Percentiles rank a stretch among this genome's conserved stretches.
phyloP scores from a whole-genome alignment of 2,329 filamentous ascomycete species.

The Aspergillus caelatus region DNA sequence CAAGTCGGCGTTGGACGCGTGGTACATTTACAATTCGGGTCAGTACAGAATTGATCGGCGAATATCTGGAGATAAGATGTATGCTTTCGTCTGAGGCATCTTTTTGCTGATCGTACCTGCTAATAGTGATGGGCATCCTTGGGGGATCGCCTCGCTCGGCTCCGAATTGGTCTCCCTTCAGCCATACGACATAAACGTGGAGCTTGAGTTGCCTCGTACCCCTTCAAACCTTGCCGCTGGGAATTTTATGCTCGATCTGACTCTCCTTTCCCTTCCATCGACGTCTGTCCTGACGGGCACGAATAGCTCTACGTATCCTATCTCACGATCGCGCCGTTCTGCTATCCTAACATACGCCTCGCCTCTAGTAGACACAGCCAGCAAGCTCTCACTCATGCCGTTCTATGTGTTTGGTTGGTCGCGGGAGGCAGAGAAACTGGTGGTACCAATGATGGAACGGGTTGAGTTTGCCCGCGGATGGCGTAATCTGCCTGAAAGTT shows the following conservation, averaged over 20 bases:
- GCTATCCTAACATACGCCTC: constrained; percentile 80
- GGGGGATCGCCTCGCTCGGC: constrained; percentile 55
- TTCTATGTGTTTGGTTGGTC: constrained; percentile 70
- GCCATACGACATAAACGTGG: constrained; percentile 80
- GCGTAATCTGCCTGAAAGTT: constrained; percentile 55
- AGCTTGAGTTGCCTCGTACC: constrained; percentile 76
- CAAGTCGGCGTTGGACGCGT: constrained; percentile 63
- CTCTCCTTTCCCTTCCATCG: constrained; percentile 60
- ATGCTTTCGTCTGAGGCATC: background rate
- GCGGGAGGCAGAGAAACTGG: constrained; percentile 65
- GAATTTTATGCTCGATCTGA: constrained; percentile 92
- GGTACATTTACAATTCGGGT: constrained; percentile 69
- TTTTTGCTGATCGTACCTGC: constrained; percentile 3
- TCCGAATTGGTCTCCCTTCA: constrained; percentile 69
- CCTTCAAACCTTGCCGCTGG: constrained; percentile 73
- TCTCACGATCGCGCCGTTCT: constrained; percentile 70
- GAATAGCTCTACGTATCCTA: constrained; percentile 43
- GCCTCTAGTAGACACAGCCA: constrained; percentile 64
- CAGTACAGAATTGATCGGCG: constrained; percentile 26
- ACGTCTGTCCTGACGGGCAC: constrained; percentile 30
- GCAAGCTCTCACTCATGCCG: constrained; percentile 65
- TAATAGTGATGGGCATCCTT: constrained; percentile 51
- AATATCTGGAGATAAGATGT: background rate
- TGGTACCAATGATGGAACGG: constrained; percentile 72
- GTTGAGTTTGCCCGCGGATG: constrained; percentile 64